Evolutionary conservation across 495 filamentous ascomycete genomes (phyloP).

Genomic region (Tuber brumale): DNA sequence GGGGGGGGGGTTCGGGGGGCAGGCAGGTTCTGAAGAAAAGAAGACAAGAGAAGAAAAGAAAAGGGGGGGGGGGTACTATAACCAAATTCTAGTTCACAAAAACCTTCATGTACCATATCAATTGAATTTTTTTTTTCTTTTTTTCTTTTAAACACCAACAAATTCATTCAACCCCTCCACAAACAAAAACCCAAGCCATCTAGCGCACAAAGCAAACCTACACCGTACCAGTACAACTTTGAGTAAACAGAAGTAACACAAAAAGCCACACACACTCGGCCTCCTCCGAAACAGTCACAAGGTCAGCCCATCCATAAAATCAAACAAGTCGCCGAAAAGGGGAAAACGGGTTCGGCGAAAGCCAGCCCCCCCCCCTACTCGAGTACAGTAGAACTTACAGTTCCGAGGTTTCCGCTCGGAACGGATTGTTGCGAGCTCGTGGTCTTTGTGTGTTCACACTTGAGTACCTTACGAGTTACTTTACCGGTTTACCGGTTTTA

Average conservation of each 20-base stretch:
- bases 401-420: no score
- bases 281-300: background rate
- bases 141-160: background rate
- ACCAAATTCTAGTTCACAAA: background rate
- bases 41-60: background rate
- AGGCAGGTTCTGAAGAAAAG: background rate
- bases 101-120: background rate
- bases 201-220: background rate
- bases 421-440: no score
- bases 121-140: background rate
- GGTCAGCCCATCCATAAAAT: background rate
- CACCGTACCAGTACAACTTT: no score
- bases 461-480: no score
- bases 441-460: no score
- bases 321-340: no score
- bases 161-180: background rate
- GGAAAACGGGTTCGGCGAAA: no score
- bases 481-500: no score
- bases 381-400: no score
- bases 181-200: background rate
- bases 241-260: no score
- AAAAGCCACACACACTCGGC: background rate
- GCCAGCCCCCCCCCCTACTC: no score
- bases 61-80: no score
- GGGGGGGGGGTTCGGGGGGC: background rate